Conservation (phyloP, 192 early-diverging fungal genomes). For the Coemansia sp. region DNA sequence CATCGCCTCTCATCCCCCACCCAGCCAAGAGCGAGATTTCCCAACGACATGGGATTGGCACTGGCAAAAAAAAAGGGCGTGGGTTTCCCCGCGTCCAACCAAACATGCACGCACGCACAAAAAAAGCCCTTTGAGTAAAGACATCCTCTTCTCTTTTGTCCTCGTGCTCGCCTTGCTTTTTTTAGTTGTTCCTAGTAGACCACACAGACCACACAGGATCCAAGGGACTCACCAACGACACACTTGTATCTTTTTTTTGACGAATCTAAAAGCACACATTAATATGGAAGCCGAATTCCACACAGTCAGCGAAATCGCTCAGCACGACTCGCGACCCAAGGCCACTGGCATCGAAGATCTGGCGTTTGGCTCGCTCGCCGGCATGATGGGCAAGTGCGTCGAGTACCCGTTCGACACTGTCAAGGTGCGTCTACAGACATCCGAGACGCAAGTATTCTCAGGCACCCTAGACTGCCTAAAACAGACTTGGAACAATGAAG, state of each 20-base stretch:
- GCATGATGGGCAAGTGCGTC: conserved; percentile 90
- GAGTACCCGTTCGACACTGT: conserved; percentile 97
- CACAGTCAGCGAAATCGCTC: conserved; percentile 23
- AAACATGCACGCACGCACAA: neutral
- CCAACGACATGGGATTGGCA: conserved; percentile 3
- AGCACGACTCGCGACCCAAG: conserved; percentile 15
- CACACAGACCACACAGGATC: conserved; percentile 4
- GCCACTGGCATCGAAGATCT: conserved; percentile 45
- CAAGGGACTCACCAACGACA: neutral
- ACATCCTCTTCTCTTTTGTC: neutral
- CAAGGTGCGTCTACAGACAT: conserved; percentile 91
- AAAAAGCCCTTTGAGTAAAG: neutral
- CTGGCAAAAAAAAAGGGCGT: neutral
- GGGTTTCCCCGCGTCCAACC: neutral
- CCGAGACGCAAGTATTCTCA: conserved; percentile 64
- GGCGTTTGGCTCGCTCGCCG: conserved; percentile 66
- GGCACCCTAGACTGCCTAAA: conserved; percentile 84
- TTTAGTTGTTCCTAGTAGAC: neutral
- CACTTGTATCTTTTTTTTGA: neutral
- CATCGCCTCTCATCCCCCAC: neutral
- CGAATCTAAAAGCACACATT: neutral
- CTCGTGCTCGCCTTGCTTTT: conserved; percentile 1
- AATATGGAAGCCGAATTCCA: conserved; percentile 53
- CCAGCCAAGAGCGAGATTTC: neutral
- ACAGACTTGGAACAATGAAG: conserved; percentile 77